These are phyloP conservation scores for Haberlea rhodopensis DNA, from an alignment of 257 asterid genomes.

Conservation along the genomic window DNA sequence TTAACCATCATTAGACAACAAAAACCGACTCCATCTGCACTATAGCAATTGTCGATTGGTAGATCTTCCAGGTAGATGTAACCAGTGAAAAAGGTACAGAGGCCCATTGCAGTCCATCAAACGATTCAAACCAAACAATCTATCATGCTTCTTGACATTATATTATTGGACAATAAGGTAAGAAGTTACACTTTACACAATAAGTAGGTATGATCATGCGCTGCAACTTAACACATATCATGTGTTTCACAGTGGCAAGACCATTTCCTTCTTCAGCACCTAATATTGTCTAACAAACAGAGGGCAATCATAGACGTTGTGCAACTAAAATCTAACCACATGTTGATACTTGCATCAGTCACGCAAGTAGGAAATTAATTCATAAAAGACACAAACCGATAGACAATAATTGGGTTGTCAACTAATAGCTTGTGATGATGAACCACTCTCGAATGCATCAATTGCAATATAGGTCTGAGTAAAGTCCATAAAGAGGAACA, in stretches of 20 bases:
- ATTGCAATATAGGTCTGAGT: background rate
- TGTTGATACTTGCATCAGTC: background rate
- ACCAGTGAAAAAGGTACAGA: background rate
- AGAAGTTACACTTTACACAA: background rate
- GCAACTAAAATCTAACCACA: too few species aligned
- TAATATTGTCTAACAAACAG: background rate
- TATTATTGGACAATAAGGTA: too few species aligned
- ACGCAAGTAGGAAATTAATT: background rate
- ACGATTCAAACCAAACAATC: background rate
- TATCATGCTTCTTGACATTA: conserved; percentile 3
- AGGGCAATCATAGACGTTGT: too few species aligned
- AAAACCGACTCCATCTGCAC: background rate
- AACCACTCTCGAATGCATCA: conserved; percentile 2
- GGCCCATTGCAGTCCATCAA: background rate
- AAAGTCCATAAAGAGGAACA: background rate
- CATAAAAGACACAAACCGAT: background rate
- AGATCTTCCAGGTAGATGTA: background rate
- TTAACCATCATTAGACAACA: background rate
- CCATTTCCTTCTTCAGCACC: conserved; percentile 1
- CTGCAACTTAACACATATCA: background rate
- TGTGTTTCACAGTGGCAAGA: background rate
- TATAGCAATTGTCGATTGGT: background rate
- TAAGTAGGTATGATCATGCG: conserved; percentile 5
- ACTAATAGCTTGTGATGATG: conserved; percentile 4
- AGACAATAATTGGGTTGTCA: conserved; percentile 6